Evolutionary conservation across 2,329 filamentous ascomycete species (phyloP), one percentile per base, ranked within the genome.

Genomic region (Ascosphaera apis): DNA sequence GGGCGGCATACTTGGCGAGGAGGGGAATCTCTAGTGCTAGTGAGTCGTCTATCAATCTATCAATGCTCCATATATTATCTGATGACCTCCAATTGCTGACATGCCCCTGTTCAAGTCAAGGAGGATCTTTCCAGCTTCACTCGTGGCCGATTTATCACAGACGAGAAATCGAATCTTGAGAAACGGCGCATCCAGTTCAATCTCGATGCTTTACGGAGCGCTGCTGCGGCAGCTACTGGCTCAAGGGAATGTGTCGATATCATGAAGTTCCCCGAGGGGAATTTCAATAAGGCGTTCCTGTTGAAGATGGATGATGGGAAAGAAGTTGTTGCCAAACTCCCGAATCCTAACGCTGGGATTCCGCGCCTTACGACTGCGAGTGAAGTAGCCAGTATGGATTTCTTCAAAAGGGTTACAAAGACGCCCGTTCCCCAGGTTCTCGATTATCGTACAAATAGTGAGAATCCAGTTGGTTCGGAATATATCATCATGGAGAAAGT

Each of bases 371-470:
- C 47, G 21, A 45, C 48, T 13, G 53, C 53, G 30, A 52, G 48
- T 36, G 53, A 57, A 41, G 53, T 53, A 19, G 53, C 53, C 8
- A 57, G 53, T 15, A 46, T 56, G 39, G 47, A 53, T 5, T 51
- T 52, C 40, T 32, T 32, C 13, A 15, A n/a, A n/a, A 15, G 37
- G 5, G 42, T 51, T 31, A 37, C 40, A 31, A 41, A 42, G 17
- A 42, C 53, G 41, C 51, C 50, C 32, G 51, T 53, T 9, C 52
- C 52, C 2, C 40, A 45, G 37, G 40, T 55, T 19, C 49, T 49
- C 38, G 40, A 44, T 28, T 54, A 51, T 17, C 13, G n/a, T 15
- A n/a, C 31, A 8, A n/a, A 32, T 17, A 17, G 6, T 8, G 13
- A 17, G 23, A 54, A 53, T 34, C 23, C 46, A 34, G 50, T 50